Evolutionary conservation across 2,329 filamentous ascomycete genomes (phyloP).

Genomic region (Cytospora mali): DNA sequence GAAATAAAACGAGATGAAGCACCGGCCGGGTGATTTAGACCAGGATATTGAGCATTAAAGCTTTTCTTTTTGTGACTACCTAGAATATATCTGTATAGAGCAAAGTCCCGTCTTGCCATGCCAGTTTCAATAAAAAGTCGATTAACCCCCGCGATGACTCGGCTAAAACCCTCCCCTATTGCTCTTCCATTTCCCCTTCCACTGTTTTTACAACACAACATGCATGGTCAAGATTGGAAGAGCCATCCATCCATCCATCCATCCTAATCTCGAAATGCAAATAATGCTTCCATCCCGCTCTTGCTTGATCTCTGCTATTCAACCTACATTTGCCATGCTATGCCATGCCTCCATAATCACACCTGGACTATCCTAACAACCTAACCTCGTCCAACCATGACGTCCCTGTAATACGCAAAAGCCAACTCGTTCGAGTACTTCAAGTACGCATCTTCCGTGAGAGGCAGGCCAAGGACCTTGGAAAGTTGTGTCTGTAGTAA

Average conservation of each 20-base stretch:
- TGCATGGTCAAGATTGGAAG: neutral
- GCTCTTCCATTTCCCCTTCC: neutral
- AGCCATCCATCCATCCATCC: too few species aligned
- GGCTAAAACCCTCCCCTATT: neutral
- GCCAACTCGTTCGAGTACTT: slow-evolving; percentile 72
- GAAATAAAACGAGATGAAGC: neutral
- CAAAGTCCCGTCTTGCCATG: neutral
- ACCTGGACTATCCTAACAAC: too few species aligned
- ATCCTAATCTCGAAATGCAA: neutral
- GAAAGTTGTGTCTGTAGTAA: slow-evolving; percentile 45
- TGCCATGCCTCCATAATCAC: neutral
- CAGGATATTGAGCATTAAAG: neutral
- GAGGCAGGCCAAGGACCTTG: slow-evolving; percentile 60
- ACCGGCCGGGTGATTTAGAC: neutral
- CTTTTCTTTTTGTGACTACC: slow-evolving; percentile 10
- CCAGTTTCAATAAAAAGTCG: neutral
- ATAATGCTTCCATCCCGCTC: neutral
- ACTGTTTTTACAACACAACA: neutral
- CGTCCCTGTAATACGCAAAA: slow-evolving; percentile 66
- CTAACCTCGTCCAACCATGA: slow-evolving; percentile 54
- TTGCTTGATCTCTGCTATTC: neutral
- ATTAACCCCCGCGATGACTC: neutral
- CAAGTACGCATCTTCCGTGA: slow-evolving; percentile 74
- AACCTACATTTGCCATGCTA: too few species aligned
- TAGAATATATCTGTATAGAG: slow-evolving; percentile 31